A percentile compares a stretch with the other conserved stretches of the same genome.
These are phyloP conservation scores for Chytriomyces hyalinus DNA, from an alignment of 192 early-diverging fungal species.

Conservation along the genomic window DNA sequence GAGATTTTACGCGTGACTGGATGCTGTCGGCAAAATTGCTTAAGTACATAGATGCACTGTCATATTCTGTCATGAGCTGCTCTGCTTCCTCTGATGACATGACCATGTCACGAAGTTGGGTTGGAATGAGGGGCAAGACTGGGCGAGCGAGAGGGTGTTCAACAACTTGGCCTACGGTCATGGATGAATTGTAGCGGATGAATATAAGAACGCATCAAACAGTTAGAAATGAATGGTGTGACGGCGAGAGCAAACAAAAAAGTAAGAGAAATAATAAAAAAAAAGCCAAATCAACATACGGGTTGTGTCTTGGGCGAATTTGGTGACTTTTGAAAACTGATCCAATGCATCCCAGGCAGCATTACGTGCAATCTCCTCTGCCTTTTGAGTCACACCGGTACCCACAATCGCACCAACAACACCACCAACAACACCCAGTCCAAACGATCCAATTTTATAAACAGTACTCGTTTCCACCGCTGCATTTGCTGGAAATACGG, in stretches of 20 bases:
- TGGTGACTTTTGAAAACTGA: slow-evolving; percentile 53
- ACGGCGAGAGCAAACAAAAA: no score
- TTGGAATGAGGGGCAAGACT: slow-evolving; percentile 53
- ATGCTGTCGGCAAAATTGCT: slow-evolving; percentile 41
- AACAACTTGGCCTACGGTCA: slow-evolving; percentile 50
- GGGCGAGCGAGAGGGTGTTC: slow-evolving; percentile 59
- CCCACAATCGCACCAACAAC: slow-evolving; percentile 48
- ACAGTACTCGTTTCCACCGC: slow-evolving; percentile 16
- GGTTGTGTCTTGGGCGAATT: slow-evolving; percentile 48
- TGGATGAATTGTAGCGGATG: not conserved
- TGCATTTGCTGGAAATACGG: not conserved
- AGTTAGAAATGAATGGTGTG: not conserved
- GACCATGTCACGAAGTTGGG: slow-evolving; percentile 45
- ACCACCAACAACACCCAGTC: slow-evolving; percentile 41
- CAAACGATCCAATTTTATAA: slow-evolving; percentile 49
- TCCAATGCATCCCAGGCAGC: slow-evolving; percentile 56
- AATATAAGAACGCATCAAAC: no score
- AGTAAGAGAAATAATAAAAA: not conserved
- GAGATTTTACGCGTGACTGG: slow-evolving; percentile 2
- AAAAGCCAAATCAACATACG: slow-evolving; percentile 22
- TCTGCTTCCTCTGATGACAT: slow-evolving; percentile 54
- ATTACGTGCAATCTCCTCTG: slow-evolving; percentile 43
- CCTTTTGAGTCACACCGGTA: slow-evolving; percentile 44
- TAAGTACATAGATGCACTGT: slow-evolving; percentile 49
- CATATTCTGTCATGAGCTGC: slow-evolving; percentile 53